These are phyloP conservation scores for Penicillium flavigenum DNA, from an alignment of 495 filamentous ascomycete genomes.

Conservation along the genomic window DNA sequence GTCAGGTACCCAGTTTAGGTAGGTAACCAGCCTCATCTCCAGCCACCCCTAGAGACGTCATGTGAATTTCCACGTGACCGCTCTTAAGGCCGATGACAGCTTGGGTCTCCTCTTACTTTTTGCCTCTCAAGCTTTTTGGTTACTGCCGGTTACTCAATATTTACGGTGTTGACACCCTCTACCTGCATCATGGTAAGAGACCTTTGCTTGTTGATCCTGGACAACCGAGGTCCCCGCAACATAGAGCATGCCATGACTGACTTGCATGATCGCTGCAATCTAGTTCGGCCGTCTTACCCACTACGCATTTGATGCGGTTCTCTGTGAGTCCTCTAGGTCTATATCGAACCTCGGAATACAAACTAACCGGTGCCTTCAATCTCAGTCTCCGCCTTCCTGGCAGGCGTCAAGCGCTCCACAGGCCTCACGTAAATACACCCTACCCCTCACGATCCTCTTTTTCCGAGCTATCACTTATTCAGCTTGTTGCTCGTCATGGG, in stretches of 20 bases:
- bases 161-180: background rate
- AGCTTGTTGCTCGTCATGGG: background rate
- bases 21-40: slow-evolving; percentile 21
- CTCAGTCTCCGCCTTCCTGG: slow-evolving; percentile 89
- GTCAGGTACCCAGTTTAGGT: slow-evolving; percentile 7
- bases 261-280: slow-evolving; percentile 15
- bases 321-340: slow-evolving; percentile 58
- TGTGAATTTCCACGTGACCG: slow-evolving; percentile 24
- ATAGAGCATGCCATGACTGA: slow-evolving; percentile 16
- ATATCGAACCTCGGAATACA: slow-evolving; percentile 3
- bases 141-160: slow-evolving; percentile 6
- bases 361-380: slow-evolving; percentile 22
- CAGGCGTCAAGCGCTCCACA: slow-evolving; percentile 93
- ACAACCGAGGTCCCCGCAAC: background rate
- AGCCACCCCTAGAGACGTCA: slow-evolving; percentile 25
- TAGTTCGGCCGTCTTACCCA: slow-evolving; percentile 92
- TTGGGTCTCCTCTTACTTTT: background rate
- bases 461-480: background rate
- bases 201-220: background rate
- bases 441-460: slow-evolving; percentile 13
- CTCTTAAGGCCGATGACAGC: slow-evolving; percentile 1
- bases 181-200: slow-evolving; percentile 26
- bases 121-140: background rate
- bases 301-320: slow-evolving; percentile 94
- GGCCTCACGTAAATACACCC: slow-evolving; percentile 83